These are phyloP conservation scores for Ilyonectria destructans DNA, from an alignment of 2,329 filamentous ascomycete species.

Conservation along the genomic window DNA sequence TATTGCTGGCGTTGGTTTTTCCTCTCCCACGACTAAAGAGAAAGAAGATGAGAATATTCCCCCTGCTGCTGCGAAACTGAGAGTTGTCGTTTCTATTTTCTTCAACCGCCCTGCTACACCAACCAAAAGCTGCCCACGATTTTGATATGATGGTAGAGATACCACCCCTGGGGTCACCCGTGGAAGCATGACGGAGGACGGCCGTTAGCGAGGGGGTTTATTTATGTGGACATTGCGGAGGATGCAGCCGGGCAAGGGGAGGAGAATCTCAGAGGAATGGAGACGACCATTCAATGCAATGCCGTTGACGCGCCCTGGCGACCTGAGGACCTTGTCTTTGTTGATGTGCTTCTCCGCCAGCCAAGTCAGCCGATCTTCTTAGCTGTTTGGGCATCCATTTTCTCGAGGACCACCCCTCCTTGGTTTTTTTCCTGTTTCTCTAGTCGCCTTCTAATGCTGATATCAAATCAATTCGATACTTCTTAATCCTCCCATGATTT, in stretches of 20 bases:
- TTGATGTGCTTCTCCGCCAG: constrained; percentile 20
- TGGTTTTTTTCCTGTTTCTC: constrained; percentile 64
- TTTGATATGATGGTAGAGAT: constrained; percentile 53
- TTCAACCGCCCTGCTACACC: constrained; percentile 51
- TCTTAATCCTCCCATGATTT: constrained; percentile 42
- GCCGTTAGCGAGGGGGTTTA: constrained; percentile 40
- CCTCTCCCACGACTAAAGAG: constrained; percentile 60
- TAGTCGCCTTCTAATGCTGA: constrained; percentile 77
- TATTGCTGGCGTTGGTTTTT: constrained; percentile 67
- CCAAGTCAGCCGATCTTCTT: constrained; percentile 28
- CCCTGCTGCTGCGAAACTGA: constrained; percentile 58
- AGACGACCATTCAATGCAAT: constrained; percentile 43
- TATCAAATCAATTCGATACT: constrained; percentile 67
- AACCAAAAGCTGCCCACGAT: constrained; percentile 46
- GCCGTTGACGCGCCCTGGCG: constrained; percentile 42
- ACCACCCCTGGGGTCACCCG: constrained; percentile 30
- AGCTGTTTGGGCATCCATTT: constrained; percentile 50
- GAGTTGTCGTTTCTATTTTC: constrained; percentile 55
- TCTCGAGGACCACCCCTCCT: constrained; percentile 50
- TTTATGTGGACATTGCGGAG: constrained; percentile 43
- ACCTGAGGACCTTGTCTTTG: constrained; percentile 28
- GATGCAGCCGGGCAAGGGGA: constrained; percentile 42
- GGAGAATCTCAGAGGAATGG: constrained; percentile 41
- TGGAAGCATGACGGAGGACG: constrained; percentile 36
- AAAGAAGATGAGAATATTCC: constrained; percentile 61